Conservation (phyloP, 495 filamentous ascomycete species). For the Oleoguttula mirabilis region DNA sequence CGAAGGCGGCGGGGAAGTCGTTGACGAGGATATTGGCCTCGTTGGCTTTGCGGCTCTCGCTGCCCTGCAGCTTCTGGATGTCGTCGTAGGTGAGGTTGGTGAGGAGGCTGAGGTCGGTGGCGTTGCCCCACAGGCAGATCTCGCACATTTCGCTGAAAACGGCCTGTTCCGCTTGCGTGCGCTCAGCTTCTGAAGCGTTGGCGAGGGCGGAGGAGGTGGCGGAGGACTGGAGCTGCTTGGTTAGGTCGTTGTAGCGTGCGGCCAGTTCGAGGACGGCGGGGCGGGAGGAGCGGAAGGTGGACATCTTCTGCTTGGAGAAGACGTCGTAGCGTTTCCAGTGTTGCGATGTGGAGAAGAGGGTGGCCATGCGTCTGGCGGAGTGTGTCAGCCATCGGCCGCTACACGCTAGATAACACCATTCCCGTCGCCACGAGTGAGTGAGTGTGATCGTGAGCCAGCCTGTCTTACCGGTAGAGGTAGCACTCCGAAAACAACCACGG, state of each 20-base stretch:
- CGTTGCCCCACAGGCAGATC: slow-evolving; percentile 96
- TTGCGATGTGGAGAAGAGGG: slow-evolving; percentile 60
- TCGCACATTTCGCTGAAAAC: slow-evolving; percentile 91
- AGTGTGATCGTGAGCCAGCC: neutral
- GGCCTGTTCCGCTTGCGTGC: slow-evolving; percentile 58
- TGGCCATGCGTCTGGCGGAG: slow-evolving; percentile 49
- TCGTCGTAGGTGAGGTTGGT: slow-evolving; percentile 87
- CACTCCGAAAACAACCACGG: slow-evolving; percentile 89
- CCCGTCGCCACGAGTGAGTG: no score
- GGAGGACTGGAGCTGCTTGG: slow-evolving; percentile 40
- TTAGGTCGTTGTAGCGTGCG: slow-evolving; percentile 54
- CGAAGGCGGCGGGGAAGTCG: slow-evolving; percentile 63
- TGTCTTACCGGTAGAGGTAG: slow-evolving; percentile 68
- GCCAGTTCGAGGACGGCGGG: slow-evolving; percentile 86
- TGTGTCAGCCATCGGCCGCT: neutral
- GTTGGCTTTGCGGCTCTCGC: slow-evolving; percentile 65
- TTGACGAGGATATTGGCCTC: slow-evolving; percentile 86
- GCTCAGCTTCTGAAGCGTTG: slow-evolving; percentile 33
- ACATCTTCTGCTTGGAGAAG: slow-evolving; percentile 82
- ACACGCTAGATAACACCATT: no score
- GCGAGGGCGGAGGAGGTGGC: slow-evolving; percentile 25
- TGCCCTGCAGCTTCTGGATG: slow-evolving; percentile 89
- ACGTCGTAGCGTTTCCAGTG: slow-evolving; percentile 91
- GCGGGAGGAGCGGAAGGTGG: slow-evolving; percentile 84
- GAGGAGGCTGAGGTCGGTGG: slow-evolving; percentile 84